Evolutionary conservation across 495 filamentous ascomycete genomes (phyloP), one percentile per base, ranked within the genome.

Genomic region (Aspergillus avenaceus): DNA sequence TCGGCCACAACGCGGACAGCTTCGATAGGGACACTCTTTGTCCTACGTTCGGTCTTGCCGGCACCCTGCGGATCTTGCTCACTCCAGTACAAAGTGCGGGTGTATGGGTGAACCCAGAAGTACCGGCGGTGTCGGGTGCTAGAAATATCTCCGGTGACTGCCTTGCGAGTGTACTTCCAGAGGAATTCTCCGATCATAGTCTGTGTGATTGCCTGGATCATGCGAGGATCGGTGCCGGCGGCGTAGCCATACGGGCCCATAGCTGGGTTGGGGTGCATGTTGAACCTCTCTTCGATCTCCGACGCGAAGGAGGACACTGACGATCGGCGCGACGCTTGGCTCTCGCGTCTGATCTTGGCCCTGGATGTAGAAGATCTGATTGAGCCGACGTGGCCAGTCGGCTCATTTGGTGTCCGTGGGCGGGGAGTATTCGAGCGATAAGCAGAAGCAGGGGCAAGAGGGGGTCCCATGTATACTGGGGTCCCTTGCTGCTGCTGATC

Each of bases 61-160:
- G 85, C 89, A 22, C 74, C 77, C 34, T 86, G 81, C 1, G 95
- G 95, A 66, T 97, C 92, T 31, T 84, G 78, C 49, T 95, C 89
- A 62, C 89, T 95, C 93, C 93, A 98, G 74, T 98, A 98, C 49
- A 98, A 66, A 0, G 92, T 97, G 24, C 91, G 83, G 4, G 95
- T 98, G 67, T 98, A 98, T 0, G 93, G 93, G 67, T 98, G 93
- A 18, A 98, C 87, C 93, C 93, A 98, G 81, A 98, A 98, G 74
- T 96, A 98, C 23, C 93, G 84, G 27, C 88, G 83, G 64, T 98
- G 93, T 37, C 93, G 77, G 28, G 90, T 95, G 49, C 81, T 83
- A 4, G 92, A 97, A 70, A 95, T 84, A 41, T 90, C 85, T 47
- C 82, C 84, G 4, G 91, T 84, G 14, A 91, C 91, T 50, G 91